Percentiles rank a stretch among this genome's conserved stretches.
These are phyloP conservation scores for Gnomoniopsis sp. DNA, from an alignment of 2,329 filamentous ascomycete genomes.

Conservation along the genomic window DNA sequence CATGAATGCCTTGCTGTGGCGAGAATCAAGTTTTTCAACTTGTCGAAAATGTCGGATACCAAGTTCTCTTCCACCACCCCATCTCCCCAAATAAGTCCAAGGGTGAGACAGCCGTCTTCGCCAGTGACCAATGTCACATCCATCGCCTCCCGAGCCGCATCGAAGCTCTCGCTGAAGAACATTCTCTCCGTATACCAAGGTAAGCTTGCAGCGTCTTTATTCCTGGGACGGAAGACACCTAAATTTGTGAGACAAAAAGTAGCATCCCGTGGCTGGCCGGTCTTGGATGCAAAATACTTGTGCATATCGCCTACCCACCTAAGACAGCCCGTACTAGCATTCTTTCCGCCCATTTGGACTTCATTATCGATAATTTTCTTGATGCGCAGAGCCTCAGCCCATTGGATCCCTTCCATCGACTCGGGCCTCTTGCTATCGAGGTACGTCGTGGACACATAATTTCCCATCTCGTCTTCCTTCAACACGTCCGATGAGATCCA, in stretches of 20 bases:
- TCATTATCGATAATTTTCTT: not conserved
- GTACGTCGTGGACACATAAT: not conserved
- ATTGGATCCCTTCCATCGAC: not conserved
- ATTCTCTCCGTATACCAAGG: not conserved
- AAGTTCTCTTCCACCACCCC: not conserved
- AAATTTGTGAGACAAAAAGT: not conserved
- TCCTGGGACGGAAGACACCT: not conserved
- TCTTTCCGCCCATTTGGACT: not conserved
- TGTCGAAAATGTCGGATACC: not conserved
- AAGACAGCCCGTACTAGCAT: not conserved
- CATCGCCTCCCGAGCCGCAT: not conserved
- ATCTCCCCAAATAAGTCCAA: not conserved
- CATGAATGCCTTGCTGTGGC: not conserved
- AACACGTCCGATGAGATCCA: not conserved
- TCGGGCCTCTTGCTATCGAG: not conserved
- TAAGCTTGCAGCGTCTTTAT: not conserved
- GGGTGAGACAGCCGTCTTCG: not conserved
- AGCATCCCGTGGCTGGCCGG: not conserved
- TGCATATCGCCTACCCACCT: not conserved
- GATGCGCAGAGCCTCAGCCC: not conserved
- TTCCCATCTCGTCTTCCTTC: not conserved
- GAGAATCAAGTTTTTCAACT: not conserved
- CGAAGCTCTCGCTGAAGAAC: not conserved
- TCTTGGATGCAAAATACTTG: not conserved
- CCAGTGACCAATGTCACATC: not conserved